These are phyloP conservation scores for Cyamopsis tetragonoloba DNA, from an alignment of 306 rosid genomes.

Conservation along the genomic window DNA sequence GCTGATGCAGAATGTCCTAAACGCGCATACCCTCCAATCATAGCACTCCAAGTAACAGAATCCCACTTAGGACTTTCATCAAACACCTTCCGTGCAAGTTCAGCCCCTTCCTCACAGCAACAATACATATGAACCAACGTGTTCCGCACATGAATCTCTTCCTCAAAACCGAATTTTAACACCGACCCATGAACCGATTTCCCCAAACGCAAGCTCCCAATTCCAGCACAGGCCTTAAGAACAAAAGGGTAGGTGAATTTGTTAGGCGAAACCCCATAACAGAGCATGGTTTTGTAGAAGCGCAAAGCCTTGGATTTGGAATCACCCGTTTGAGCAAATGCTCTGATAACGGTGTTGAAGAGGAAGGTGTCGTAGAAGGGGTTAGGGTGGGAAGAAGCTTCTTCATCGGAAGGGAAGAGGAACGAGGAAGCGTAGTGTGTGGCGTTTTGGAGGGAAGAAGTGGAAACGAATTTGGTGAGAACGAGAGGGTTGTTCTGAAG, in stretches of 20 bases:
- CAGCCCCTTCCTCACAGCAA: conserved; percentile 47
- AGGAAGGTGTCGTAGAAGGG: conserved; percentile 59
- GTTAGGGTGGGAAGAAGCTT: conserved; percentile 21
- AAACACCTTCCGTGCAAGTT: conserved; percentile 59
- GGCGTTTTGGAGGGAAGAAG: conserved; percentile 48
- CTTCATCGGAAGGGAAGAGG: conserved; percentile 42
- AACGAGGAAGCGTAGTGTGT: conserved; percentile 59
- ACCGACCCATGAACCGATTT: conserved; percentile 58
- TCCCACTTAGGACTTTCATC: conserved; percentile 59
- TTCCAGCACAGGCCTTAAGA: conserved; percentile 82
- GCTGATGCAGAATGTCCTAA: conserved; percentile 53
- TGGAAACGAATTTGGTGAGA: conserved; percentile 79
- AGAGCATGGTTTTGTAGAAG: conserved; percentile 45
- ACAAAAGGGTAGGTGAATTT: conserved; percentile 87
- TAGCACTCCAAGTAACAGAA: conserved; percentile 85
- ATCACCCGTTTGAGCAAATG: conserved; percentile 55
- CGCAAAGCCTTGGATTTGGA: conserved; percentile 41
- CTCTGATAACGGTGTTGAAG: conserved; percentile 71
- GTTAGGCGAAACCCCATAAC: conserved; percentile 56
- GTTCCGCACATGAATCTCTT: conserved; percentile 66
- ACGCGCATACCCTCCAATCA: conserved; percentile 79
- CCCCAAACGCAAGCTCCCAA: conserved; percentile 51
- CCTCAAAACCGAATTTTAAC: conserved; percentile 64
- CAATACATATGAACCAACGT: conserved; percentile 87
- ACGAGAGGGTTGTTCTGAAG: conserved; percentile 66